A percentile compares a stretch with the other conserved stretches of the same genome.
Evolutionary conservation across 768 basidiomycete species (phyloP).

Genomic region (Cyclocybe cylindracea): DNA sequence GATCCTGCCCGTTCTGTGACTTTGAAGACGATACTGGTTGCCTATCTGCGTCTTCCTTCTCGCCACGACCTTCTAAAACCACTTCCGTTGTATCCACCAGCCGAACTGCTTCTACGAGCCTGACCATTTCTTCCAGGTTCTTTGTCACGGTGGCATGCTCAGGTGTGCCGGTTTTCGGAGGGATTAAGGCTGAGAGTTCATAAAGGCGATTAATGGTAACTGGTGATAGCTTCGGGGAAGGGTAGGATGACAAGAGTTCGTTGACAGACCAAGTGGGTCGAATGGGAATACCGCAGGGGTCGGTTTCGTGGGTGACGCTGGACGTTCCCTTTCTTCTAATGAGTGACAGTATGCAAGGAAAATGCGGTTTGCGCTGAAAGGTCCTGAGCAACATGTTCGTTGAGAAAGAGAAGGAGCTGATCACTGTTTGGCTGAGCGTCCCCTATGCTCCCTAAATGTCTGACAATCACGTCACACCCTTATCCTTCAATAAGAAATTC

Average conservation of each 20-base stretch:
- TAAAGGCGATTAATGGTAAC: constrained; percentile 65
- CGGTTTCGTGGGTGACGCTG: constrained; percentile 33
- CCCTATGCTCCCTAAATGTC: too few relatives aligned
- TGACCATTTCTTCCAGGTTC: constrained; percentile 72
- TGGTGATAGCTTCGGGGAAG: constrained; percentile 60
- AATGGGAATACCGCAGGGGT: constrained; percentile 64
- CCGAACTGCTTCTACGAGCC: constrained; percentile 81
- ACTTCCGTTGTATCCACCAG: constrained; percentile 49
- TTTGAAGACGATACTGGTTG: constrained; percentile 1
- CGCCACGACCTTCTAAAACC: constrained; percentile 29
- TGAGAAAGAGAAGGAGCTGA: too few relatives aligned
- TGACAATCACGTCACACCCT: too few relatives aligned
- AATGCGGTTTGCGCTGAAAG: too few relatives aligned
- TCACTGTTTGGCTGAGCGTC: too few relatives aligned
- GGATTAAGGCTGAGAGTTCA: constrained; percentile 69
- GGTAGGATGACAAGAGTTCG: constrained; percentile 75
- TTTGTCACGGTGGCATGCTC: constrained; percentile 51
- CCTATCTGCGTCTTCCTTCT: constrained; percentile 42
- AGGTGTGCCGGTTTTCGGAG: constrained; percentile 59
- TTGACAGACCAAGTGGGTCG: constrained; percentile 81
- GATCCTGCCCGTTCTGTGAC: constrained; percentile 35
- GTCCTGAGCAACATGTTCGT: too few relatives aligned
- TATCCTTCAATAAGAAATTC: too few relatives aligned
- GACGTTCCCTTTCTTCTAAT: constrained; percentile 7
- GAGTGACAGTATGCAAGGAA: not conserved